These are phyloP conservation scores for Beauveria scarabaeidicola DNA, from an alignment of 2,329 filamentous ascomycete species.

Conservation along the genomic window DNA sequence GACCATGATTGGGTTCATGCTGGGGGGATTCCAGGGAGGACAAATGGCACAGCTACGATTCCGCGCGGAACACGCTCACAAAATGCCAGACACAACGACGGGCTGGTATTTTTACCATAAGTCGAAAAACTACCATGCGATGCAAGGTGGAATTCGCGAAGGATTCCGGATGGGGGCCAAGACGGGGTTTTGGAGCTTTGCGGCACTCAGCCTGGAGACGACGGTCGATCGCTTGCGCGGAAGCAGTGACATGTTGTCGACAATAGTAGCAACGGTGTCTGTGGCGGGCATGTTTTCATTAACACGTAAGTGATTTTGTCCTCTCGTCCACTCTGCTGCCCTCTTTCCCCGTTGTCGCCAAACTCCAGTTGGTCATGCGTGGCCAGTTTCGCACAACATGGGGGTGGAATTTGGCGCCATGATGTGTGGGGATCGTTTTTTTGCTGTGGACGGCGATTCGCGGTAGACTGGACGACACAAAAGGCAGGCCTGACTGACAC, in stretches of 20 bases:
- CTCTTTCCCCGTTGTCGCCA: neutral
- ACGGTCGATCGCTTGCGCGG: constrained; percentile 67
- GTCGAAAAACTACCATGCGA: constrained; percentile 86
- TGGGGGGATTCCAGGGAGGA: constrained; percentile 66
- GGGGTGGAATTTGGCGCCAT: neutral
- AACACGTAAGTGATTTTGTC: constrained; percentile 54
- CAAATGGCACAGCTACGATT: constrained; percentile 72
- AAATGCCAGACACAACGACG: constrained; percentile 69
- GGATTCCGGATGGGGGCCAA: constrained; percentile 66
- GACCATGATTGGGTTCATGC: constrained; percentile 57
- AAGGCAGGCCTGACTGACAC: neutral
- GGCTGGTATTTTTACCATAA: constrained; percentile 99
- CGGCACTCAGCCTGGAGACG: constrained; percentile 78
- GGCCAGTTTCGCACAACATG: neutral
- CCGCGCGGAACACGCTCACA: constrained; percentile 92
- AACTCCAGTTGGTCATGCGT: neutral
- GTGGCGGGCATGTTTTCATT: constrained; percentile 82
- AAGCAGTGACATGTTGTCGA: constrained; percentile 69
- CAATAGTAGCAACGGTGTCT: constrained; percentile 71
- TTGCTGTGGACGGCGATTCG: neutral
- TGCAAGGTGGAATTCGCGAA: constrained; percentile 68
- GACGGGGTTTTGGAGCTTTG: constrained; percentile 62
- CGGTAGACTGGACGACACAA: neutral
- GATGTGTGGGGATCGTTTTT: neutral
- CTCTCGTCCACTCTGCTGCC: neutral